A percentile compares a stretch with the other conserved stretches of the same genome.
phyloP scores from a whole-genome alignment of 2,329 filamentous ascomycete genomes.

The Amphichorda felina region DNA sequence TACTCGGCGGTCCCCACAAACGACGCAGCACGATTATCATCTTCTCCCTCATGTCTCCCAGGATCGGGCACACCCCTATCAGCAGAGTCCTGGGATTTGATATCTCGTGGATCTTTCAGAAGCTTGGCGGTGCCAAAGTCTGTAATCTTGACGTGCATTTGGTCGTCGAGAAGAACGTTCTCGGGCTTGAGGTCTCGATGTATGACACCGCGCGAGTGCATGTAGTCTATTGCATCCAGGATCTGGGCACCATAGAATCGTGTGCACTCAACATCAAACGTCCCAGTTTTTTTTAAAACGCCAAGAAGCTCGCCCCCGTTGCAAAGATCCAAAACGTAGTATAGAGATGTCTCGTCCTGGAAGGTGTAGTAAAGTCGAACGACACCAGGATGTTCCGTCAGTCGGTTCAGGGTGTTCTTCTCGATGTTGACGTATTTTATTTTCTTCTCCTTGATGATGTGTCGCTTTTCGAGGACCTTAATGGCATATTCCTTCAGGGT shows the following conservation, averaged over 20 bases:
- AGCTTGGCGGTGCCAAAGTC: slow-evolving; percentile 99
- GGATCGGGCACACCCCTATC: slow-evolving; percentile 22
- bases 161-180: slow-evolving; percentile 86
- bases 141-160: slow-evolving; percentile 98
- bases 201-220: slow-evolving; percentile 93
- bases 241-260: slow-evolving; percentile 94
- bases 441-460: slow-evolving; percentile 99
- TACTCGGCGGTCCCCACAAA: slow-evolving; percentile 98
- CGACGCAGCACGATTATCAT: slow-evolving; percentile 71
- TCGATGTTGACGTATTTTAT: slow-evolving; percentile 99
- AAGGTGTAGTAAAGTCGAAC: slow-evolving; percentile 98
- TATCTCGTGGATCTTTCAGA: slow-evolving; percentile 32
- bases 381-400: slow-evolving; percentile 93
- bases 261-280: slow-evolving; percentile 91
- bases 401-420: slow-evolving; percentile 90
- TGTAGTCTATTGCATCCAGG: slow-evolving; percentile 90
- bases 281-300: slow-evolving; percentile 85
- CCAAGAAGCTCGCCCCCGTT: slow-evolving; percentile 85
- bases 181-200: slow-evolving; percentile 95
- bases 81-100: slow-evolving; percentile 27
- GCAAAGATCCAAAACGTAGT: slow-evolving; percentile 92
- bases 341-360: slow-evolving; percentile 89
- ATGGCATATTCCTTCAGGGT: slow-evolving; percentile 94
- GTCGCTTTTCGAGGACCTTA: slow-evolving; percentile 94
- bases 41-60: slow-evolving; percentile 27